Evolutionary conservation across 768 basidiomycete genomes (phyloP), one percentile per base, ranked within the genome.

Genomic region (Auriscalpium orientale): DNA sequence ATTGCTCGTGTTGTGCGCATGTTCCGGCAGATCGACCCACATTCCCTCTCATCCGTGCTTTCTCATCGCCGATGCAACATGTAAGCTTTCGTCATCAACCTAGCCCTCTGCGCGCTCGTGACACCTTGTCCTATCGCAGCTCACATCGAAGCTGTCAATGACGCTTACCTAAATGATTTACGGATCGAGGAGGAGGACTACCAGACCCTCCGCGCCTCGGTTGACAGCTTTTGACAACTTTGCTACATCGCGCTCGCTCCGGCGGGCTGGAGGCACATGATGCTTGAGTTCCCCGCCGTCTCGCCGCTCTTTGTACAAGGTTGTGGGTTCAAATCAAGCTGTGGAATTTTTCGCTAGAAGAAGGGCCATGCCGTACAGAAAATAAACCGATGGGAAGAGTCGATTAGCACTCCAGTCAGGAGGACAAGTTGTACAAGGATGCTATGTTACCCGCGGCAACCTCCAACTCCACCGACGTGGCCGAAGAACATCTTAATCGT

Each of bases 211-310:
- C 89, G 95, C 9, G 97, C 97, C 70, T 95, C 92, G 10, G 95
- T 98, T 52, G 95, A 98, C 73, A 94, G 94, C 69, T 95, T 95
- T 97, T 67, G 94, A 98, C 72, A 98, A 97, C 72, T 99, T 97
- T 76, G 91, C 72, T 92, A 90, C 63, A 84, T 92, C 57, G 79
- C 75, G 34, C 83, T 99, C 35, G 95, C 95, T 1, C n/a, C 81
- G 81, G 64, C 82, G 89, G n/a, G 50, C 72, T 99, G 55, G 92
- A 97, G 72, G 83, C 81, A 62, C 95, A 98, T 66, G 89, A 89
- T 98, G 18, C 78, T 99, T 18, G 97, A 98, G 70, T 98, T 98
- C 82, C n/a, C n/a, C 81, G 97, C 44, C 77, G 97, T 61, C 76
- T 99, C 28, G 95, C 97, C 38, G 92, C 95, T 28, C 91, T 70